These are phyloP conservation scores for Phalaenopsis equestris DNA, from an alignment of 106 monocot species.

Conservation along the genomic window DNA sequence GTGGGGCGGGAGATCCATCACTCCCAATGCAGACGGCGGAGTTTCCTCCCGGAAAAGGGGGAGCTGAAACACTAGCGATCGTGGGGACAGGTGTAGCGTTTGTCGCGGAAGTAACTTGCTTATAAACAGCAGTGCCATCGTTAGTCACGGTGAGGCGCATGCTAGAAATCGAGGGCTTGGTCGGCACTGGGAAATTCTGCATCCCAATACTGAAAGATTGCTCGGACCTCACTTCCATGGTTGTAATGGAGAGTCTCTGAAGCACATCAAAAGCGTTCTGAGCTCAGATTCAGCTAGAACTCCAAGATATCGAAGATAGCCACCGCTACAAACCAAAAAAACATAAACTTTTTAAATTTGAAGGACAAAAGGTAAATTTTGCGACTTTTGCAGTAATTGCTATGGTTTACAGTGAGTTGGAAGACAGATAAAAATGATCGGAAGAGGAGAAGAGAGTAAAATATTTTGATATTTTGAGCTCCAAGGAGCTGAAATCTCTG, in stretches of 20 bases:
- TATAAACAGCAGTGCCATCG: constrained; percentile 14
- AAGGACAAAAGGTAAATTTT: background rate
- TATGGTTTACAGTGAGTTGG: background rate
- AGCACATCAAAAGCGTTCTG: background rate
- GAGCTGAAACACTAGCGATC: background rate
- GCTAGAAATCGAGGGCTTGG: background rate
- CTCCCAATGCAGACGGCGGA: background rate
- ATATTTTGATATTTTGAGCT: too few relatives aligned
- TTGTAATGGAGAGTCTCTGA: background rate
- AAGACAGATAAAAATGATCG: background rate
- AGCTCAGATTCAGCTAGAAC: background rate
- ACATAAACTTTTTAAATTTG: background rate
- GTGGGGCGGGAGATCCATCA: background rate
- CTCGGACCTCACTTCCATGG: constrained; percentile 21
- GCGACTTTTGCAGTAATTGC: background rate
- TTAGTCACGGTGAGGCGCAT: constrained; percentile 13
- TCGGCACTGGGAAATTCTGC: constrained; percentile 10
- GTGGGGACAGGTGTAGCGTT: background rate
- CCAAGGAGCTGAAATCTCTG: background rate
- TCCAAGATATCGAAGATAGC: background rate
- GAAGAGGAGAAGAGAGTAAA: background rate
- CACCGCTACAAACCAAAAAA: background rate
- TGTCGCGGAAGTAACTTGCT: background rate
- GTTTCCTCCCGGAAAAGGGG: background rate
- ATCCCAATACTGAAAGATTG: constrained; percentile 7